phyloP scores from a whole-genome alignment of 345 rosid genomes.

The Eutrema japonicum region DNA sequence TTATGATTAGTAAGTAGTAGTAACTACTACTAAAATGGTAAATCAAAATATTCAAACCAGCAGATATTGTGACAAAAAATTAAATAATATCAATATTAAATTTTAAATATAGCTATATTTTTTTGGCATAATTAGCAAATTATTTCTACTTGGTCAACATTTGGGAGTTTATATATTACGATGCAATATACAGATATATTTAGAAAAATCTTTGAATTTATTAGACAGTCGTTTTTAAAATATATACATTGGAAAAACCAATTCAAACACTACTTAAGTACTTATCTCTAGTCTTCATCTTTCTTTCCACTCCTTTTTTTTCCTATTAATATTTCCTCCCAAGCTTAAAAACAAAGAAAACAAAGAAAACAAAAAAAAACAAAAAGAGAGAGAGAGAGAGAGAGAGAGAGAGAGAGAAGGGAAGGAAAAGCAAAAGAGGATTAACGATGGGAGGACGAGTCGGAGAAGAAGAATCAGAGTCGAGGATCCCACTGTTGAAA shows the following conservation, averaged over 20 bases:
- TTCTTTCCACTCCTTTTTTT: background rate
- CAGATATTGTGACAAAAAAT: too few relatives aligned
- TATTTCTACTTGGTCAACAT: too few relatives aligned
- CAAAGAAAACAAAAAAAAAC: background rate
- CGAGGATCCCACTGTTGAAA: conserved; percentile 33
- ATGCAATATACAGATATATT: too few relatives aligned
- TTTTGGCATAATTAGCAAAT: too few relatives aligned
- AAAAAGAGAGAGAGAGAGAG: background rate
- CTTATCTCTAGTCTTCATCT: conserved; percentile 5
- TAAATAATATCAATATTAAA: too few relatives aligned
- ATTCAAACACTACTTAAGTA: conserved; percentile 24
- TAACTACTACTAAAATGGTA: too few relatives aligned
- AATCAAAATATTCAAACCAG: too few relatives aligned
- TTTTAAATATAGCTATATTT: too few relatives aligned
- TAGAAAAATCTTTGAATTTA: background rate
- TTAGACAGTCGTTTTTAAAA: background rate
- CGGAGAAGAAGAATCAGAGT: conserved; percentile 30
- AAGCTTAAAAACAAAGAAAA: background rate
- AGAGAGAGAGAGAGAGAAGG: background rate
- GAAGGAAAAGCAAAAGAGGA: background rate
- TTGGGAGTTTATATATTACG: too few relatives aligned
- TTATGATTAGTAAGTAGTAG: too few relatives aligned
- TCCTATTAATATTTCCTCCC: conserved; percentile 18
- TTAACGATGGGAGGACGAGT: conserved; percentile 31
- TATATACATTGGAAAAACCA: conserved; percentile 28